These are phyloP conservation scores for Populus ilicifolia DNA, from an alignment of 345 rosid genomes.

Conservation along the genomic window DNA sequence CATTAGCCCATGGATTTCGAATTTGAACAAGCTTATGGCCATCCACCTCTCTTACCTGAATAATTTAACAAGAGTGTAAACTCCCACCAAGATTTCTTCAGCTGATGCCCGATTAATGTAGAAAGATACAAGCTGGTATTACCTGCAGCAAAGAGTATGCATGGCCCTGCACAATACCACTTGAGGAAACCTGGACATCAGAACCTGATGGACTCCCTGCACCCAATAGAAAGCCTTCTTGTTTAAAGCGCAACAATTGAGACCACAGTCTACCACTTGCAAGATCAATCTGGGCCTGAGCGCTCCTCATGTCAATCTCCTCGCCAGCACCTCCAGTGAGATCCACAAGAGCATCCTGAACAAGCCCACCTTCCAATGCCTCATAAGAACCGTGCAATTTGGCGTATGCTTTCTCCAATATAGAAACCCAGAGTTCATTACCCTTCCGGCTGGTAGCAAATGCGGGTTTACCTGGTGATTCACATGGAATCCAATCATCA, in stretches of 20 bases:
- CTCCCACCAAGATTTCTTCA: neutral
- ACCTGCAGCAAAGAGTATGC: constrained; percentile 98
- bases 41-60: constrained; percentile 96
- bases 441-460: constrained; percentile 93
- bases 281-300: constrained; percentile 98
- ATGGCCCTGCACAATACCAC: constrained; percentile 99
- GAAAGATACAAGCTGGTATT: constrained; percentile 10
- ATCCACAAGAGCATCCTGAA: constrained; percentile 99
- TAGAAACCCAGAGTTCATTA: constrained; percentile 95
- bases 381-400: constrained; percentile 98
- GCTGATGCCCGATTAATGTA: neutral
- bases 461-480: constrained; percentile 92
- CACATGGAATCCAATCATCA: constrained; percentile 99
- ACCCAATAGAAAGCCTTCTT: constrained; percentile 97
- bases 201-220: constrained; percentile 99
- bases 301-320: constrained; percentile 98
- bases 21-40: constrained; percentile 98
- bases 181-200: constrained; percentile 94
- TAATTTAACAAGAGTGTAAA: neutral
- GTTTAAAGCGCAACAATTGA: constrained; percentile 92
- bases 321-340: constrained; percentile 99
- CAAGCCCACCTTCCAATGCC: constrained; percentile 98
- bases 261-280: constrained; percentile 99
- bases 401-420: constrained; percentile 97
- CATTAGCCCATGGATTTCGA: constrained; percentile 99